Conservation (phyloP, 768 basidiomycete genomes). For the Amanita rubescens region DNA sequence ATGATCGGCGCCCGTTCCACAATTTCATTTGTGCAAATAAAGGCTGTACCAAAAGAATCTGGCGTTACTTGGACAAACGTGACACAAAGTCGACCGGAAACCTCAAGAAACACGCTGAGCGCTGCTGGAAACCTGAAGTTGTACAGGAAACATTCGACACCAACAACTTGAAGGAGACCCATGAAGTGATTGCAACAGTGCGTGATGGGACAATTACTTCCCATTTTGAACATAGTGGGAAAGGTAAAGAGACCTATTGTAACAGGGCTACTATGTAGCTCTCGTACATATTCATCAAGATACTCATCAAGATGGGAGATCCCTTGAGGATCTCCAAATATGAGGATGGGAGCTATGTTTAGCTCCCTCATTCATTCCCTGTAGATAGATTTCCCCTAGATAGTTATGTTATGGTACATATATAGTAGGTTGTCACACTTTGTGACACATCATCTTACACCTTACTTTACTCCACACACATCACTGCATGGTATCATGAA, state of each 20-base stretch:
- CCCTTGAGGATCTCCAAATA: too few relatives aligned
- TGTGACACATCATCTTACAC: too few relatives aligned
- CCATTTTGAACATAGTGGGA: slow-evolving; percentile 3
- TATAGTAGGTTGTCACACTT: too few relatives aligned
- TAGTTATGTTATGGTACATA: too few relatives aligned
- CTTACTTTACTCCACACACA: too few relatives aligned
- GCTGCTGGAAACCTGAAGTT: slow-evolving; percentile 3
- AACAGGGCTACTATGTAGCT: too few relatives aligned
- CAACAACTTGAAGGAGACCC: slow-evolving; percentile 5
- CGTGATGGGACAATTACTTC: slow-evolving; percentile 2
- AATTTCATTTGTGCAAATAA: slow-evolving; percentile 5
- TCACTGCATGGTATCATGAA: too few relatives aligned
- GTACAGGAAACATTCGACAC: neutral
- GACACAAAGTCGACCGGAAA: slow-evolving; percentile 7
- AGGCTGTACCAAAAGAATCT: neutral
- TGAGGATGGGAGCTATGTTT: too few relatives aligned
- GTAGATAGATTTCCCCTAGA: too few relatives aligned
- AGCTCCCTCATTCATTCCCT: too few relatives aligned
- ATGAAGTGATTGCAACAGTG: neutral
- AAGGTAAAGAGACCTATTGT: slow-evolving; percentile 11
- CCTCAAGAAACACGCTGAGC: slow-evolving; percentile 8
- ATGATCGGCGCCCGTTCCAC: neutral
- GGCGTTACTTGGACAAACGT: slow-evolving; percentile 3
- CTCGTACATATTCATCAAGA: too few relatives aligned
- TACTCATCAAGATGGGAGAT: too few relatives aligned